phyloP scores from a whole-genome alignment of 2,329 filamentous ascomycete species.

The Acephala macrosclerotiorum region DNA sequence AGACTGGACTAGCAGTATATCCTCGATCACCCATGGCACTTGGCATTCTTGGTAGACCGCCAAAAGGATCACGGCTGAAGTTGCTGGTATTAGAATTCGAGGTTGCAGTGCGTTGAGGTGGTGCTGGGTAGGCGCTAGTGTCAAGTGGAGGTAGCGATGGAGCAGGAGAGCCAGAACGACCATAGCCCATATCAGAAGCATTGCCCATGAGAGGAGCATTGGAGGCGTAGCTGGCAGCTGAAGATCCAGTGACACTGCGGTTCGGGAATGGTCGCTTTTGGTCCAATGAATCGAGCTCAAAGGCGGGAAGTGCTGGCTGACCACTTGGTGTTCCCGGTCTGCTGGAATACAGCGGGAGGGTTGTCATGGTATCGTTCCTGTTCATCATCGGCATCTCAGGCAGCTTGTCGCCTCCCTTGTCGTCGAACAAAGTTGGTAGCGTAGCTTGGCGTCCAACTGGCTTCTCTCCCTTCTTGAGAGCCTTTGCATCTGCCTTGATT shows the following conservation, averaged over 20 bases:
- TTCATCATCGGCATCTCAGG: conserved; percentile 65
- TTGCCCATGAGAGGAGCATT: conserved; percentile 67
- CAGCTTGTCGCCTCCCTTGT: conserved; percentile 59
- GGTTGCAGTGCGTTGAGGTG: conserved; percentile 40
- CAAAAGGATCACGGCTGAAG: conserved; percentile 35
- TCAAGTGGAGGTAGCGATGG: conserved; percentile 40
- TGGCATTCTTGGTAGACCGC: conserved; percentile 39
- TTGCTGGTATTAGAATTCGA: conserved; percentile 35
- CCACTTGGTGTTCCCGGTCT: conserved; percentile 60
- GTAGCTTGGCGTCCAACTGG: conserved; percentile 66
- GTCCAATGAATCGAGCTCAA: conserved; percentile 59
- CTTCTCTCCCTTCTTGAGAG: conserved; percentile 62
- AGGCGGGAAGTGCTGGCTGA: conserved; percentile 49
- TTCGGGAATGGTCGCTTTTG: conserved; percentile 57
- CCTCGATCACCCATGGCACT: conserved; percentile 40
- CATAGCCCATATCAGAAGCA: conserved; percentile 67
- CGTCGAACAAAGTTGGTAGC: conserved; percentile 66
- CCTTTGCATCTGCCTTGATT: conserved; percentile 55
- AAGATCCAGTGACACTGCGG: conserved; percentile 61
- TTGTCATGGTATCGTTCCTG: conserved; percentile 66
- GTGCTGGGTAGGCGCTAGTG: conserved; percentile 31
- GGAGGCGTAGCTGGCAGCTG: conserved; percentile 67
- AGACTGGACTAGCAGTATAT: conserved; percentile 41
- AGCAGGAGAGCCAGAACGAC: conserved; percentile 36
- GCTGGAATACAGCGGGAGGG: conserved; percentile 69